These are phyloP conservation scores for Auriscalpium vulgare DNA, from an alignment of 768 basidiomycete species.

Conservation along the genomic window DNA sequence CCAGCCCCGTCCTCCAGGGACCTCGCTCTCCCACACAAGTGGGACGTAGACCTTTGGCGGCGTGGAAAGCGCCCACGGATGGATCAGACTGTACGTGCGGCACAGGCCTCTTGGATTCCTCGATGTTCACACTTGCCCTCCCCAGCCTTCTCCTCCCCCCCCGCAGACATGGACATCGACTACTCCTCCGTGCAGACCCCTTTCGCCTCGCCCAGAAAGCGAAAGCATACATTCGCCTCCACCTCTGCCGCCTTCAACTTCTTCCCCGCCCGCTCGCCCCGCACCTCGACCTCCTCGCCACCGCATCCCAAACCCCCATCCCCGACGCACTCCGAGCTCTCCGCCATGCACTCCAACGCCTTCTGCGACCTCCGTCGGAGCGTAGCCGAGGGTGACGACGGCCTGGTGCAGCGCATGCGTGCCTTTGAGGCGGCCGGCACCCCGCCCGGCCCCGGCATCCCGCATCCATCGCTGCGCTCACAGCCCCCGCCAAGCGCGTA, in stretches of 20 bases:
- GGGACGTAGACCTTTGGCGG: constrained; percentile 47
- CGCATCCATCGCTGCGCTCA: constrained; percentile 29
- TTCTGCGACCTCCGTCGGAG: constrained; percentile 59
- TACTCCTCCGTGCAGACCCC: background rate
- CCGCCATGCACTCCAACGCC: constrained; percentile 49
- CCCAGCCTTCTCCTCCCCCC: background rate
- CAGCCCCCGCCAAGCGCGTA: background rate
- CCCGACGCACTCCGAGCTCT: constrained; percentile 25
- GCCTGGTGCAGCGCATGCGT: constrained; percentile 64
- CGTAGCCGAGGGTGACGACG: constrained; percentile 57
- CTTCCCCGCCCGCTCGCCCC: constrained; percentile 17
- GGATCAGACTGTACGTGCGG: constrained; percentile 36
- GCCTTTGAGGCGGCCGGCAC: constrained; percentile 55
- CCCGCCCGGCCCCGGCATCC: constrained; percentile 22
- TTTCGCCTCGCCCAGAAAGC: constrained; percentile 2
- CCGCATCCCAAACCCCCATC: background rate
- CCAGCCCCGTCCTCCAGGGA: constrained; percentile 26
- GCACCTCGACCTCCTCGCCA: constrained; percentile 3
- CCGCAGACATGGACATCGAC: background rate
- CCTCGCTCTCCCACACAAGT: constrained; percentile 31
- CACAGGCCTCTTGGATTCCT: background rate
- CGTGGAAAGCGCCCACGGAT: constrained; percentile 47
- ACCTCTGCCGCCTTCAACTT: constrained; percentile 28
- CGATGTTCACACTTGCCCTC: constrained; percentile 1
- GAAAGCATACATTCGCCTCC: constrained; percentile 15